Conservation (phyloP, 441 rosid genomes). For the Theobroma grandiflorum region DNA sequence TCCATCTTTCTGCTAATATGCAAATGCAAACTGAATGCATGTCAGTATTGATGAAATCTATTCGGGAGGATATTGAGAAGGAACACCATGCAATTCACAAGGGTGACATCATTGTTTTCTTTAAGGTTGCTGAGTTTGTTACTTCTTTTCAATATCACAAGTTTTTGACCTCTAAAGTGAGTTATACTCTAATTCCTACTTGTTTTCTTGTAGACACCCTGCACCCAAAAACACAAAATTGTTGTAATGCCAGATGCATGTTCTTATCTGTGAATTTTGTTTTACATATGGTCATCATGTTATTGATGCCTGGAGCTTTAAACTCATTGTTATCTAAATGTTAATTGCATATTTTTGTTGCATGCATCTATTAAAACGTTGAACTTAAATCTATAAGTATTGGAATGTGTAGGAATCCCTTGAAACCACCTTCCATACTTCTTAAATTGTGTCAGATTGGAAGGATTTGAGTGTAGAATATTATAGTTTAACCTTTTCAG, state of each 20-base stretch:
- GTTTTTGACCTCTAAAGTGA: conserved; percentile 67
- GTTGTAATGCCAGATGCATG: neutral
- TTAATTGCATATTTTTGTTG: conserved; percentile 1
- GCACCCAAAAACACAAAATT: neutral
- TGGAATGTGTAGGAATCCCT: conserved; percentile 14
- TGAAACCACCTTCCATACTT: neutral
- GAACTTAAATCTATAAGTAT: neutral
- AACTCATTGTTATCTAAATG: neutral
- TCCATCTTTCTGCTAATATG: conserved; percentile 31
- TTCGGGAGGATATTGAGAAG: conserved; percentile 86
- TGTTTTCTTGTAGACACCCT: neutral
- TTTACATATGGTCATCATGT: neutral
- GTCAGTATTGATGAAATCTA: conserved; percentile 87
- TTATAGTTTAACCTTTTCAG: neutral
- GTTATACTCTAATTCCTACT: conserved; percentile 31
- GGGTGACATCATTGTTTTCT: conserved; percentile 76
- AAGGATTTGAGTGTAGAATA: conserved; percentile 3
- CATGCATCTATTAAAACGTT: neutral
- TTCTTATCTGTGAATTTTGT: neutral
- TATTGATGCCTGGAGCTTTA: conserved; percentile 4
- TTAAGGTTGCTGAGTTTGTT: conserved; percentile 85
- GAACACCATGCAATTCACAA: conserved; percentile 88
- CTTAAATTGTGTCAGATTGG: conserved; percentile 15
- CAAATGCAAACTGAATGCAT: conserved; percentile 34
- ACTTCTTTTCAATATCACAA: conserved; percentile 86